These are phyloP conservation scores for Capsicum rhomboideum DNA, from an alignment of 257 asterid genomes.

Conservation along the genomic window DNA sequence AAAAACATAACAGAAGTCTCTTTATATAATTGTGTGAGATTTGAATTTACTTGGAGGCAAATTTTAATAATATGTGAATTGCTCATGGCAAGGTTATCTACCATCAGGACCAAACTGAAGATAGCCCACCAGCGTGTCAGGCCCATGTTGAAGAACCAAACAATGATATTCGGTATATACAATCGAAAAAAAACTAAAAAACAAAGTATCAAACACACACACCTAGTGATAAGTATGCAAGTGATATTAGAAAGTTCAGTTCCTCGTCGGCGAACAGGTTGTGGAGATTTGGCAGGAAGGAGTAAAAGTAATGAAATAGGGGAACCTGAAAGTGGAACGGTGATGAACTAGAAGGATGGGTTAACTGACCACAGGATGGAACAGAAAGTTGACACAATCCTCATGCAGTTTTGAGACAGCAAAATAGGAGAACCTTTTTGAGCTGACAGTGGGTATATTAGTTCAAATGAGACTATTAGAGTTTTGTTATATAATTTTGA, in stretches of 20 bases:
- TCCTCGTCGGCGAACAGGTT: not conserved
- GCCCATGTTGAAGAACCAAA: not conserved
- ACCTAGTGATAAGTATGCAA: not conserved
- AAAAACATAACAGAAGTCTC: no score
- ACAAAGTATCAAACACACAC: not conserved
- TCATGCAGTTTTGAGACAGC: not conserved
- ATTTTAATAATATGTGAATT: not conserved
- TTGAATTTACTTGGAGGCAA: not conserved
- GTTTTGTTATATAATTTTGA: not conserved
- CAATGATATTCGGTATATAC: not conserved
- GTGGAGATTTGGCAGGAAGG: not conserved
- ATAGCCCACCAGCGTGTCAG: not conserved
- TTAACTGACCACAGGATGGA: not conserved
- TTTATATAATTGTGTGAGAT: not conserved
- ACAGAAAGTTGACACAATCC: not conserved
- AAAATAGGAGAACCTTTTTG: not conserved
- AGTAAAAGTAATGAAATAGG: not conserved
- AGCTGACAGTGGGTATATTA: not conserved
- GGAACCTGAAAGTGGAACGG: not conserved
- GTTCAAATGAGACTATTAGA: not conserved
- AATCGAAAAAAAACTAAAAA: not conserved
- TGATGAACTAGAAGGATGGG: not conserved
- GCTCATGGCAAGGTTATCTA: not conserved
- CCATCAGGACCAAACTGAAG: not conserved
- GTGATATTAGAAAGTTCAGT: not conserved